Conservation (phyloP, 179 eudicot genomes). For the Silene noctiflora region DNA sequence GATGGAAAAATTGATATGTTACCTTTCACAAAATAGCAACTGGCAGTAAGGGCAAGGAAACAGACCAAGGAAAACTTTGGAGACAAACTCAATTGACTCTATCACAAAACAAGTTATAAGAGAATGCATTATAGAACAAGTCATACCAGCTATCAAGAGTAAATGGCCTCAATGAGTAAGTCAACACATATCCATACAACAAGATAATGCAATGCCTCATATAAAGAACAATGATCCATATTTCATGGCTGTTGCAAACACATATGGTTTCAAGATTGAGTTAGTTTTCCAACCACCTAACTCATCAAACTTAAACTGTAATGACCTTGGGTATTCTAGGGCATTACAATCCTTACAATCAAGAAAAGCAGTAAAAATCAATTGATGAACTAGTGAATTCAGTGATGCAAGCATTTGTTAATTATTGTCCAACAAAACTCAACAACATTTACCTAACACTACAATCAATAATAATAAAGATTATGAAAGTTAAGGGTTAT, state of each 20-base stretch:
- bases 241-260: too few species aligned
- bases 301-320: background rate
- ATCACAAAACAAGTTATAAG: background rate
- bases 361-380: background rate
- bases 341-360: background rate
- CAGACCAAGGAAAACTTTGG: background rate
- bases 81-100: background rate
- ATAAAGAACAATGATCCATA: too few species aligned
- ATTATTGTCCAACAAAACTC: background rate
- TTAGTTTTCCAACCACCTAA: background rate
- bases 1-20: background rate
- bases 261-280: background rate
- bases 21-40: background rate
- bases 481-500: too few species aligned
- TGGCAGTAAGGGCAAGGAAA: background rate
- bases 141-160: background rate
- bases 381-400: background rate
- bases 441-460: background rate
- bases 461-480: background rate
- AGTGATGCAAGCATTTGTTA: background rate
- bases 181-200: background rate
- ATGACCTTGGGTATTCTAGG: background rate
- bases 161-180: background rate
- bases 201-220: background rate
- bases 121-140: background rate